Evolutionary conservation across 805 yeast genomes (phyloP), one percentile per base, ranked within the genome.

Genomic region (Candida quercuum): DNA sequence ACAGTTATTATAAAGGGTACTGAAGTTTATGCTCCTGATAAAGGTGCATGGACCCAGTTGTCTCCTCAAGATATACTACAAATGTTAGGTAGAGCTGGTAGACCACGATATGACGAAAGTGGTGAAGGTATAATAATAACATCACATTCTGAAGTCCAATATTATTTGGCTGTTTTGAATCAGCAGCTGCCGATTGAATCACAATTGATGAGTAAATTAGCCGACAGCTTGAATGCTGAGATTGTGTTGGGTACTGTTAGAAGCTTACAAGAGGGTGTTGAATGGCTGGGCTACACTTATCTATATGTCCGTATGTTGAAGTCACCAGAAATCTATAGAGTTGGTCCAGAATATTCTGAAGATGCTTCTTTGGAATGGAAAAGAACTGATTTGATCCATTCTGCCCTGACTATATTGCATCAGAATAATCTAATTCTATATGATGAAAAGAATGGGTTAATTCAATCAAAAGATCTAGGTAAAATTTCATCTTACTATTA

Each of bases 1-100:
- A 86, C 96, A 0, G 97, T 88, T 22, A 80, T 88, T 20, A 85
- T 88, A 44, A 86, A 86, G 52, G 98, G 98, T 0, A 91, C 99
- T 0, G 95, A 86, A 52, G 80, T 88, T 0, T 93, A 94, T 52
- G 83, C 93, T 5, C 97, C 99, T 0, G 93, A 84, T 45, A 76
- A 74, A 44, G 95, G 97, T 38, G 63, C 74, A 6, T 91, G 98
- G 97, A 78, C 78, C 2, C 93, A 86, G 52, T 64, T 91, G n/a
- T 81, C 95, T 0, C 94, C 97, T 0, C 99, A 91, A 52, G 98
- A 93, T 61, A 82, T 91, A 27, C 60, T 91, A 9, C 99, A 91
- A 62, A 91, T 91, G 98, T 68, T 91, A n/a, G 98, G 98, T 26
- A 77, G 98, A 66, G 98, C 98, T 15, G 98, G 98, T 49, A 74